Percentiles rank a stretch among this genome's conserved stretches.
These are phyloP conservation scores for Bocquillonia castaneifolia DNA, from an alignment of 441 rosid species.

Conservation along the genomic window DNA sequence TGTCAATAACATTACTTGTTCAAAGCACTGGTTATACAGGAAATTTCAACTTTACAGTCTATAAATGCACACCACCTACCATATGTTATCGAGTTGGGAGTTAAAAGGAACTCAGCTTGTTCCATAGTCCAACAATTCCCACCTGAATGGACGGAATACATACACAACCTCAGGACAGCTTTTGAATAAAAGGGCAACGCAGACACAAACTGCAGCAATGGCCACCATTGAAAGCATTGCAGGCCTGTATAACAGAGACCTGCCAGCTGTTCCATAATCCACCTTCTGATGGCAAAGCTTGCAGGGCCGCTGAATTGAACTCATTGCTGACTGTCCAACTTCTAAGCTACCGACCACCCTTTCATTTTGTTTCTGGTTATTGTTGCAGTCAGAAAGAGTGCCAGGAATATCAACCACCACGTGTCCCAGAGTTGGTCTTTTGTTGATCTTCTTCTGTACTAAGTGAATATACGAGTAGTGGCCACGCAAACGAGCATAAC, in stretches of 20 bases:
- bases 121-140: conserved; percentile 82
- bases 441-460: conserved; percentile 65
- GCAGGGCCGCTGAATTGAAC: conserved; percentile 38
- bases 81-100: conserved; percentile 11
- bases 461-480: conserved; percentile 84
- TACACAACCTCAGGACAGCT: conserved; percentile 80
- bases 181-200: conserved; percentile 90
- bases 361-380: conserved; percentile 39
- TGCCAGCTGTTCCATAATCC: conserved; percentile 38
- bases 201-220: conserved; percentile 86
- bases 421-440: conserved; percentile 41
- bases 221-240: conserved; percentile 94
- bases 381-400: conserved; percentile 20
- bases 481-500: conserved; percentile 82
- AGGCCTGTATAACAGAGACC: conserved; percentile 70
- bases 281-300: conserved; percentile 56
- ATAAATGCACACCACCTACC: conserved; percentile 21
- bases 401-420: conserved; percentile 60
- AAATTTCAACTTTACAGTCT: conserved; percentile 42
- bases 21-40: conserved; percentile 29
- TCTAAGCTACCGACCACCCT: conserved; percentile 39
- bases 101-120: conserved; percentile 41
- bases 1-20: conserved; percentile 30
- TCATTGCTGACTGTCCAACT: conserved; percentile 33
- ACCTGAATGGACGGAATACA: conserved; percentile 85